Base-by-base conservation (phyloP, 2,329 filamentous ascomycete species). In the Tolypocladium pustulatum region DNA sequence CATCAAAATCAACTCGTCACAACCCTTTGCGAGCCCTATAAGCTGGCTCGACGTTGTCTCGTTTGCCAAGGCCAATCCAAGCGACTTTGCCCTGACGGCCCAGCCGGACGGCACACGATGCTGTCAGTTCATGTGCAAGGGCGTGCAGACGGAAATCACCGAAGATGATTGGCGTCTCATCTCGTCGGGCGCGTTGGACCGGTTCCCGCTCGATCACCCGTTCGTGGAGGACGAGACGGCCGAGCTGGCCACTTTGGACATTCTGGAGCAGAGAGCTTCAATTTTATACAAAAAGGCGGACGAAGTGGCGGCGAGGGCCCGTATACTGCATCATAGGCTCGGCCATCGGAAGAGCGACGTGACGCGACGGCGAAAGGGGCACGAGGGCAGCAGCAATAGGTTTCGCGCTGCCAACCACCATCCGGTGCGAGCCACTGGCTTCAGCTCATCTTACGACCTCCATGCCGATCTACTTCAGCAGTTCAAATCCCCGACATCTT, bases 81-180 rank as follows among this genome's bases (percentile, higher is more conserved):
- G 84, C 63, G 89, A 93, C 58, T 94, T 95, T 72, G 81, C 84
- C 38, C 75, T 95, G 56, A 85, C 84, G 58, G 84, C 88, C 59
- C 81, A 82, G 61, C 79, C 83, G 52, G 87, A 89, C 63, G 88
- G 88, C 25, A 76, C 82, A 57, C 82, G 87, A 54, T 85, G 88
- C 57, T 95, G 91, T 68, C 89, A 90, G 62, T 94, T 96, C 71
- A 85, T 86, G 67, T 86, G 90, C 63, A 91, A 91, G 68, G 89
- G 91, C 61, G 82, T 87, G 63, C 83, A 89, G 54, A 87, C 95
- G 10, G 90, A 96, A 74, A 93, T 96, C 61, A 86, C 85, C 22
- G 90, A 95, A 71, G 90, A 95, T 69, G 91, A 96, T 69, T 96
- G 87, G 79, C 82, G 91, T 49, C 76, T 96, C 63, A 92, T 96